Base-by-base conservation (phyloP, 306 rosid species). In the Fragaria vesca region DNA sequence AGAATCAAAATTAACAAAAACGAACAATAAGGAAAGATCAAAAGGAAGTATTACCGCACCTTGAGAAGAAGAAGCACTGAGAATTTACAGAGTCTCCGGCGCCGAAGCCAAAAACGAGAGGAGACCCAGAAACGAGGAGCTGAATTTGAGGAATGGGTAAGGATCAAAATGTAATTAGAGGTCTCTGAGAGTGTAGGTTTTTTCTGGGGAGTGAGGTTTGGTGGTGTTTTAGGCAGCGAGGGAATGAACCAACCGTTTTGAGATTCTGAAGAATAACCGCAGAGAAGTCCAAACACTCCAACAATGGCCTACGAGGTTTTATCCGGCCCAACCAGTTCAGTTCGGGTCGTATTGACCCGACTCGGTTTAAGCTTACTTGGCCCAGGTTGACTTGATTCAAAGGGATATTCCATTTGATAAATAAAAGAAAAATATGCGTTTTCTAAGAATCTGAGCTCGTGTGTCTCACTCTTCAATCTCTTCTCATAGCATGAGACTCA, bases 211-310 rank as follows among this genome's bases (percentile, higher is more conserved):
- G 42, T 62, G 68, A 30, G 68, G 21, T 65, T 65, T 62, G 65
- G 12, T 57, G 12, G 8, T 58, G 6, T 13, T 12, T 0, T 20
- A 54, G 60, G 66, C 3, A 28, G 66, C 18, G 38, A 61, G 18
- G 66, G 66, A 61, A 62, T 28, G 67, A 62, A 62, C 67, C 67
- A 62, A 28, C 67, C n/a, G 67, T 61, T 61, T 60, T 60, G 36
- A 60, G 38, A 18, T 28, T 61, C 66, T 61, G 63, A 15, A 20
- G 63, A 16, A 16, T 17, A 51, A 17, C 57, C 32, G 34, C 34
- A 3, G 36, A 3, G 36, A 32, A 32, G 36, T 32, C 26, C 28
- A 66, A 36, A 66, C 5, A 47, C 51, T 47, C 52, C 52, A 13
- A 47, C 52, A 13, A 47, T 0, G 52, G 52, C 12, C 16, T 11